Percentiles rank a stretch among this genome's conserved stretches.
These are phyloP conservation scores for Trypanosoma rangeli DNA, from an alignment of 208 protist genomes.

Conservation along the genomic window DNA sequence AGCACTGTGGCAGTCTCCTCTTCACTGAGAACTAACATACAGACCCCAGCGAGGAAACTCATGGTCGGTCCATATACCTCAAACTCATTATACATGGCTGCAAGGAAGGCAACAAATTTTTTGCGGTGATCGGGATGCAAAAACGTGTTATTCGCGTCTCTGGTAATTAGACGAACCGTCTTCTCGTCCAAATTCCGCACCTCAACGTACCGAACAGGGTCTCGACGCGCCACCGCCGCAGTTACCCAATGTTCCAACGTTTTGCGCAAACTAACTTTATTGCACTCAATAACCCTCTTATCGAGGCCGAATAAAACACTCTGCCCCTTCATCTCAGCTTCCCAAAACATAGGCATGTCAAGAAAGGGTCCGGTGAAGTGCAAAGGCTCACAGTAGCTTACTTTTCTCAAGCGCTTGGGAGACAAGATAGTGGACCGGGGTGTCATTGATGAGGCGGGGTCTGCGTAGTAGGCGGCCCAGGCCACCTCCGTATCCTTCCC, in stretches of 20 bases:
- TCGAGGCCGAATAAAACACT: slow-evolving; percentile 77
- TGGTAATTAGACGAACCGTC: slow-evolving; percentile 87
- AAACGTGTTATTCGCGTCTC: slow-evolving; percentile 87
- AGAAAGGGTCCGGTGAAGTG: slow-evolving; percentile 85
- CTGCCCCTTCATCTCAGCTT: slow-evolving; percentile 65
- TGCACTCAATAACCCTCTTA: slow-evolving; percentile 66
- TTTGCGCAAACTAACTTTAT: slow-evolving; percentile 54
- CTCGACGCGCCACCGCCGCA: slow-evolving; percentile 50
- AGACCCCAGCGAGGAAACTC: slow-evolving; percentile 87
- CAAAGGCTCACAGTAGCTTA: slow-evolving; percentile 62
- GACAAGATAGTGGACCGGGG: neutral
- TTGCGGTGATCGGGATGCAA: slow-evolving; percentile 65
- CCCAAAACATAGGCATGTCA: slow-evolving; percentile 81
- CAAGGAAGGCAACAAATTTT: slow-evolving; percentile 77
- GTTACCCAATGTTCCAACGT: slow-evolving; percentile 67
- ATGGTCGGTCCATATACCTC: slow-evolving; percentile 85
- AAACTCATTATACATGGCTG: slow-evolving; percentile 86
- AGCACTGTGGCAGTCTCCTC: slow-evolving; percentile 78
- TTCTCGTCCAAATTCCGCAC: slow-evolving; percentile 84
- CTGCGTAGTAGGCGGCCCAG: slow-evolving; percentile 48
- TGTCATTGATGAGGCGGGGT: neutral
- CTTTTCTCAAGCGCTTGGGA: slow-evolving; percentile 6
- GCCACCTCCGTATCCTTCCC: slow-evolving; percentile 48
- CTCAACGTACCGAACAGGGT: slow-evolving; percentile 70
- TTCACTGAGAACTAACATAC: slow-evolving; percentile 79